phyloP scores from a whole-genome alignment of 2,329 filamentous ascomycete genomes.

The Xylariaceae sp. region DNA sequence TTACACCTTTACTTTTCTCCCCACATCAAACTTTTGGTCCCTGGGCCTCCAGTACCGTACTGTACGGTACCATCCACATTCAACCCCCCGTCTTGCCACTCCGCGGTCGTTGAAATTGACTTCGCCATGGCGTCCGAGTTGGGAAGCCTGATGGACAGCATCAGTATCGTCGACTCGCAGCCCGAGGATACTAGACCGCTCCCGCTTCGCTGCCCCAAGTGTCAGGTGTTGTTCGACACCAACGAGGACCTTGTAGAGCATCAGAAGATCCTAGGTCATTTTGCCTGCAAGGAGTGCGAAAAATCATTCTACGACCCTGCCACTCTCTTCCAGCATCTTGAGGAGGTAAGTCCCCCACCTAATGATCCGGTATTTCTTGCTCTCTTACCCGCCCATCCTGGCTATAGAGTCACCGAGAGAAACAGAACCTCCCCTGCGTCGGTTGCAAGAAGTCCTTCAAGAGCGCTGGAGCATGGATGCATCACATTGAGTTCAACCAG shows the following conservation, averaged over 20 bases:
- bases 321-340: constrained; percentile 9
- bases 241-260: constrained; percentile 8
- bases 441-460: constrained; percentile 35
- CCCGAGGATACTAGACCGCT: too few relatives aligned
- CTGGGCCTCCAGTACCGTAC: too few relatives aligned
- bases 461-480: constrained; percentile 30
- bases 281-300: constrained; percentile 12
- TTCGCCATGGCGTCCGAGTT: too few relatives aligned
- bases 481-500: constrained; percentile 36
- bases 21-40: too few relatives aligned
- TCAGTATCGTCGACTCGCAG: neutral
- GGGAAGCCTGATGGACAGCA: too few relatives aligned
- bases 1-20: too few relatives aligned
- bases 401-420: constrained; percentile 29
- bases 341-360: constrained; percentile 7
- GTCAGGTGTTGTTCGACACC: constrained; percentile 5
- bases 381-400: constrained; percentile 5
- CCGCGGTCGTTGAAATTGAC: too few relatives aligned
- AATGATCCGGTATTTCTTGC: neutral
- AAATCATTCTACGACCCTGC: constrained; percentile 5
- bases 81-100: too few relatives aligned
- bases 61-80: too few relatives aligned
- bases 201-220: constrained; percentile 10
- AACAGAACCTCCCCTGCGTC: constrained; percentile 37
- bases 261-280: constrained; percentile 9